Evolutionary conservation across 192 early-diverging fungal species (phyloP).

Genomic region (Umbelopsis sp.): DNA sequence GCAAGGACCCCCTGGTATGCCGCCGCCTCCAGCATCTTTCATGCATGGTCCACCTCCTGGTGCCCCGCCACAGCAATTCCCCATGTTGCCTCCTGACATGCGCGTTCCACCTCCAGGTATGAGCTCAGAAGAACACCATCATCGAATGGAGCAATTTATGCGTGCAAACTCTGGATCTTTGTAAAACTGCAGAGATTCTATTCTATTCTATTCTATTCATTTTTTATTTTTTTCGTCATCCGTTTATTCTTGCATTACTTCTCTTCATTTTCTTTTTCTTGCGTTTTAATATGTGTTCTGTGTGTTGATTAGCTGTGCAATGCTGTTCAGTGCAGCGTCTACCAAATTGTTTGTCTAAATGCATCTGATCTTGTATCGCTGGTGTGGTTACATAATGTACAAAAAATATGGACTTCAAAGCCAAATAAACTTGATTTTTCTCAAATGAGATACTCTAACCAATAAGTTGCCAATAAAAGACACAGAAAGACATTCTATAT

Average conservation of each 20-base stretch:
- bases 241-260: not conserved
- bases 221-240: not conserved
- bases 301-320: not conserved
- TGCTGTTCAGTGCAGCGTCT: not conserved
- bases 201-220: not conserved
- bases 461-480: not conserved
- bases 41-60: slow-evolving; percentile 21
- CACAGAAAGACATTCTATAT: not conserved
- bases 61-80: slow-evolving; percentile 1
- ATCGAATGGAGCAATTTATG: slow-evolving; percentile 14
- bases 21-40: slow-evolving; percentile 1
- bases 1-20: slow-evolving; percentile 1
- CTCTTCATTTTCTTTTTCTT: not conserved
- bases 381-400: not conserved
- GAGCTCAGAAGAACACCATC: slow-evolving; percentile 20
- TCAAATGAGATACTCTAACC: too few relatives aligned
- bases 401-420: not conserved
- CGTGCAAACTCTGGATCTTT: slow-evolving; percentile 22
- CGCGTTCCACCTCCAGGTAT: slow-evolving; percentile 7
- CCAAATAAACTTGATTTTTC: not conserved
- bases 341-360: not conserved
- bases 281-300: slow-evolving; percentile 4
- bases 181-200: slow-evolving; percentile 8
- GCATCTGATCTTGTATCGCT: not conserved
- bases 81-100: not conserved